These are phyloP conservation scores for Serendipita vermifera DNA, from an alignment of 768 basidiomycete species.

Conservation along the genomic window DNA sequence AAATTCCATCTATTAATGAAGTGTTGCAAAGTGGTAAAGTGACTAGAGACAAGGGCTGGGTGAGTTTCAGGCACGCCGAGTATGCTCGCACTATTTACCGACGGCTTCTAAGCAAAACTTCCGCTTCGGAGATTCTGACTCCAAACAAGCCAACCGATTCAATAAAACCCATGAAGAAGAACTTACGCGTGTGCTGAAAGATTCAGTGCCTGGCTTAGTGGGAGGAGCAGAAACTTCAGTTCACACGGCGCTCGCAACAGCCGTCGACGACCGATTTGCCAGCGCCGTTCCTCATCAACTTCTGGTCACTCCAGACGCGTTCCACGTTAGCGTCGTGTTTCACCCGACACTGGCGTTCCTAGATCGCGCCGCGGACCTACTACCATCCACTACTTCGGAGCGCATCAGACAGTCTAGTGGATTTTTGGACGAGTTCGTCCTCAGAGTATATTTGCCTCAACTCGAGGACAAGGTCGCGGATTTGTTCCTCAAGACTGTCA, in stretches of 20 bases:
- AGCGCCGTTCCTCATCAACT: constrained; percentile 69
- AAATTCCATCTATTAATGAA: constrained; percentile 88
- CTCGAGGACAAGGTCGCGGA: constrained; percentile 85
- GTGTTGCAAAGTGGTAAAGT: constrained; percentile 75
- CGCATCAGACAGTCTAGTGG: constrained; percentile 50
- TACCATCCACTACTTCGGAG: constrained; percentile 56
- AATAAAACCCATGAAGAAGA: constrained; percentile 74
- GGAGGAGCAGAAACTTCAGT: constrained; percentile 49
- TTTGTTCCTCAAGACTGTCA: constrained; percentile 75
- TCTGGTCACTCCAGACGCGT: constrained; percentile 80
- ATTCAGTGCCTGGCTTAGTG: constrained; percentile 89
- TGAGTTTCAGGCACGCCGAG: constrained; percentile 20
- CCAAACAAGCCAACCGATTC: constrained; percentile 50
- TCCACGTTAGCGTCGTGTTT: constrained; percentile 90
- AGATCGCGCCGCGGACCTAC: constrained; percentile 50
- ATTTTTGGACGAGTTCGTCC: constrained; percentile 83
- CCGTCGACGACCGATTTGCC: constrained; percentile 62
- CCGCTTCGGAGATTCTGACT: constrained; percentile 83
- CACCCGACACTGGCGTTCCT: constrained; percentile 84
- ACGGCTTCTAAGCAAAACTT: constrained; percentile 52
- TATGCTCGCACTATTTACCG: not conserved
- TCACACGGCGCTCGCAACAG: constrained; percentile 38
- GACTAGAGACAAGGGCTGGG: constrained; percentile 68
- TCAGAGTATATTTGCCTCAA: constrained; percentile 86
- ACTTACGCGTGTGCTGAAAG: constrained; percentile 66